Conservation (phyloP, 768 basidiomycete genomes). For the Amanita subjunquillea region DNA sequence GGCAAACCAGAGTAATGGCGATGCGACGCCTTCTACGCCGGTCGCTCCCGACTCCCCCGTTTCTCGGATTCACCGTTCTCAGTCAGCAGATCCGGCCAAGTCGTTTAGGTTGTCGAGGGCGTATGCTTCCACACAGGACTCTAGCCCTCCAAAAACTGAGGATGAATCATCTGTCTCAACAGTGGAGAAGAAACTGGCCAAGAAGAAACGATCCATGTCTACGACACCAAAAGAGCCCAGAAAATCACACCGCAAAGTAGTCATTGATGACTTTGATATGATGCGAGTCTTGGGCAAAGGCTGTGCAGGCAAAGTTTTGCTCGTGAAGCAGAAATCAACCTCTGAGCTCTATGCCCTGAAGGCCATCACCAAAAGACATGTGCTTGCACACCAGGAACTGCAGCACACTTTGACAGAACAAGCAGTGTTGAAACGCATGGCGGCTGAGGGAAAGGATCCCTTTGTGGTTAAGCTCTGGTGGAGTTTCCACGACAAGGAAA, state of each 20-base stretch:
- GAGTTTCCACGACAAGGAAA: slow-evolving; percentile 97
- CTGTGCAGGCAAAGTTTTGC: slow-evolving; percentile 92
- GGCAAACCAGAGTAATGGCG: slow-evolving; percentile 10
- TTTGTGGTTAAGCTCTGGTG: slow-evolving; percentile 96
- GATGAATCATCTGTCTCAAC: slow-evolving; percentile 70
- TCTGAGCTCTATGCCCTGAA: slow-evolving; percentile 83
- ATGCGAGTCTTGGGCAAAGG: slow-evolving; percentile 95
- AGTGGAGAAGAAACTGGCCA: slow-evolving; percentile 15
- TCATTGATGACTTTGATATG: slow-evolving; percentile 92
- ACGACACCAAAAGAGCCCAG: slow-evolving; percentile 36
- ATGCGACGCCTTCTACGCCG: slow-evolving; percentile 24
- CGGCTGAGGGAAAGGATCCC: slow-evolving; percentile 78
- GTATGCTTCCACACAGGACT: slow-evolving; percentile 40
- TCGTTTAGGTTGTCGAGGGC: slow-evolving; percentile 46
- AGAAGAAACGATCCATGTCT: slow-evolving; percentile 27
- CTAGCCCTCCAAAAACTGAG: slow-evolving; percentile 49
- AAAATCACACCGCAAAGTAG: slow-evolving; percentile 64
- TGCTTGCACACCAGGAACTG: slow-evolving; percentile 92
- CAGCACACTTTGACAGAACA: slow-evolving; percentile 96
- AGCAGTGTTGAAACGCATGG: slow-evolving; percentile 89
- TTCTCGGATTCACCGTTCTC: slow-evolving; percentile 60
- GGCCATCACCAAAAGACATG: slow-evolving; percentile 96
- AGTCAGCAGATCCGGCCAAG: slow-evolving; percentile 72
- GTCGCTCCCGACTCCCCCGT: slow-evolving; percentile 22
- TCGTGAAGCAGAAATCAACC: slow-evolving; percentile 74